Percentiles rank a stretch among this genome's conserved stretches.
phyloP scores from a whole-genome alignment of 495 filamentous ascomycete species.

The Neurospora sp. region DNA sequence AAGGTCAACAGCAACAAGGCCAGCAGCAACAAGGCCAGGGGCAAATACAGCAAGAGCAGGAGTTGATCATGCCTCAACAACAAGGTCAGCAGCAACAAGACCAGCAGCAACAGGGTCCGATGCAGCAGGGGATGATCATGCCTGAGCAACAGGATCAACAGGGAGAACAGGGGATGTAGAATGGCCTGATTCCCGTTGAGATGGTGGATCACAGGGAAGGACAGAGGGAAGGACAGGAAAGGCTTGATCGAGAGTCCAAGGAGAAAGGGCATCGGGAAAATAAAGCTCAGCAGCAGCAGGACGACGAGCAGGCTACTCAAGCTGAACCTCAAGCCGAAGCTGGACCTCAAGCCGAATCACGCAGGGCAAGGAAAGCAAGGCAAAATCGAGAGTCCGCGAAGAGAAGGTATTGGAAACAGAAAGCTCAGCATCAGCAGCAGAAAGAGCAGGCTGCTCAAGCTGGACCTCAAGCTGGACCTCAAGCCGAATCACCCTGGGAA shows the following conservation, averaged over 20 bases:
- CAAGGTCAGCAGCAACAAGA: conserved; percentile 12
- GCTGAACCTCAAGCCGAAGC: background rate
- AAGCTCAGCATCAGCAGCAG: no score
- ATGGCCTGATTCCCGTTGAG: background rate
- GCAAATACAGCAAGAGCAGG: no score
- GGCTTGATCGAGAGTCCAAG: background rate
- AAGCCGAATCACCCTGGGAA: no score
- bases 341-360: background rate
- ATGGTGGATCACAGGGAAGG: background rate
- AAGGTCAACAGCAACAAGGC: background rate
- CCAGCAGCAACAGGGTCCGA: conserved; percentile 7
- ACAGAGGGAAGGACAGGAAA: background rate
- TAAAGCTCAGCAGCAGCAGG: background rate
- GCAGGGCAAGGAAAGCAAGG: no score
- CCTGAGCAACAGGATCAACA: background rate
- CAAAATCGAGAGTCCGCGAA: background rate
- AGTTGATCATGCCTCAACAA: background rate
- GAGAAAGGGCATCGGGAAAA: background rate
- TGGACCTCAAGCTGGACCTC: no score
- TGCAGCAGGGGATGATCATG: conserved; percentile 21
- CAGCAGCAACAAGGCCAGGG: background rate
- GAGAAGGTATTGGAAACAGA: background rate
- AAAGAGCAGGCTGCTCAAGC: no score
- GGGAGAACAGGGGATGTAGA: background rate
- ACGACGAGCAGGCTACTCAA: background rate